Percentiles rank a stretch among this genome's conserved stretches.
phyloP scores from a whole-genome alignment of 768 basidiomycete genomes.

The Boletus insuetus region DNA sequence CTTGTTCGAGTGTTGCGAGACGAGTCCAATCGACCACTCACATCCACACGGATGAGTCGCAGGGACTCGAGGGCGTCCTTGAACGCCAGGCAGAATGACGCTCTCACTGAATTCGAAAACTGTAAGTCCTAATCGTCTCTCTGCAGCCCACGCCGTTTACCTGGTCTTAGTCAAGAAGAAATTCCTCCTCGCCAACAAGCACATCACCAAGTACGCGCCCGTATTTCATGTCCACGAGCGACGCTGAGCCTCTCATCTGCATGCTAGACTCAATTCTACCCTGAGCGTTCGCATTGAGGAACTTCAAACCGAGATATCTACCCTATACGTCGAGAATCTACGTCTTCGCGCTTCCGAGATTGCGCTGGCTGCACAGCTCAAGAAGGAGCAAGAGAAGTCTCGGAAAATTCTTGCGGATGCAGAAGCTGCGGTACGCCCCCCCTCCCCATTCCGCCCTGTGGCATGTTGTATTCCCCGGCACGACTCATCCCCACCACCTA shows the following conservation, averaged over 20 bases:
- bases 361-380: conserved; percentile 69
- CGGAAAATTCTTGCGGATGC: conserved; percentile 68
- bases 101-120: conserved; percentile 79
- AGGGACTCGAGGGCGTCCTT: conserved; percentile 45
- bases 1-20: conserved; percentile 31
- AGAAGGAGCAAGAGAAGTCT: conserved; percentile 77
- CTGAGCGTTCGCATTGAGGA: conserved; percentile 83
- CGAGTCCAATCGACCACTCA: conserved; percentile 23
- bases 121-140: conserved; percentile 47
- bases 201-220: conserved; percentile 78
- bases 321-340: conserved; percentile 81
- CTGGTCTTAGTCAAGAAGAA: conserved; percentile 81
- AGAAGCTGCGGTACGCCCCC: conserved; percentile 63
- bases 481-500: neutral
- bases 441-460: conserved; percentile 7
- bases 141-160: conserved; percentile 6
- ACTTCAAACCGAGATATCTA: conserved; percentile 77
- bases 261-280: conserved; percentile 73
- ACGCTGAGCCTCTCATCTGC: conserved; percentile 6
- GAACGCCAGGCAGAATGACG: conserved; percentile 69
- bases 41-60: conserved; percentile 30
- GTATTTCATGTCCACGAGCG: neutral
- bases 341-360: conserved; percentile 80
- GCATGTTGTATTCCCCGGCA: conserved; percentile 8
- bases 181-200: conserved; percentile 86